Conservation (phyloP, 768 basidiomycete species). For the Polyporus arcularius region DNA sequence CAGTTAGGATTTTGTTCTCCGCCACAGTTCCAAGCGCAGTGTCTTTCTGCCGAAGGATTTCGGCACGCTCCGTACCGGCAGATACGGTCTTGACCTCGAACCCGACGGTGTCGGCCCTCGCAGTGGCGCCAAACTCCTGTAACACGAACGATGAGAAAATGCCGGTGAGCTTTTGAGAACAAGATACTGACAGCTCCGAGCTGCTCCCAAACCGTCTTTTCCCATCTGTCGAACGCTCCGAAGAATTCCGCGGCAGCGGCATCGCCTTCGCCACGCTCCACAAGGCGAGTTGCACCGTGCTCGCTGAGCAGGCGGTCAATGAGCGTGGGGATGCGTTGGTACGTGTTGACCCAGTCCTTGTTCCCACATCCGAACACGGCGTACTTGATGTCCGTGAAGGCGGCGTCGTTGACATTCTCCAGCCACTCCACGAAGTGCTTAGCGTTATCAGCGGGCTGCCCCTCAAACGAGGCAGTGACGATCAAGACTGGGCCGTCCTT, state of each 20-base stretch:
- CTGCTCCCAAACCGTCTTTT: conserved; percentile 37
- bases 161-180: neutral
- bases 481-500: conserved; percentile 47
- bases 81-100: conserved; percentile 36
- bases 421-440: conserved; percentile 46
- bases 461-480: conserved; percentile 50
- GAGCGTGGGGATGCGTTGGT: conserved; percentile 46
- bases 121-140: conserved; percentile 34
- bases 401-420: conserved; percentile 28
- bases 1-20: conserved; percentile 41
- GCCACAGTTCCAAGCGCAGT: conserved; percentile 40
- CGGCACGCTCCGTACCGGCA: conserved; percentile 35
- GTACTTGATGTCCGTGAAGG: conserved; percentile 35
- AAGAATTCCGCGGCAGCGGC: conserved; percentile 43
- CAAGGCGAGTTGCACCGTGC: conserved; percentile 39
- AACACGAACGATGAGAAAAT: neutral
- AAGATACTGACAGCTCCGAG: conserved; percentile 32
- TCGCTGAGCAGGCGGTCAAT: conserved; percentile 37
- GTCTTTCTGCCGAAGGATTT: conserved; percentile 38
- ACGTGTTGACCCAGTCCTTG: conserved; percentile 48
- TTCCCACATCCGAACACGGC: conserved; percentile 55
- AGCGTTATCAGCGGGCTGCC: conserved; percentile 52
- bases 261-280: conserved; percentile 42
- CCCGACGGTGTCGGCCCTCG: conserved; percentile 16
- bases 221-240: conserved; percentile 47